Percentiles rank a stretch among this genome's conserved stretches.
Conservation (phyloP, 257 asterid species). For the Salvia miltiorrhiza region DNA sequence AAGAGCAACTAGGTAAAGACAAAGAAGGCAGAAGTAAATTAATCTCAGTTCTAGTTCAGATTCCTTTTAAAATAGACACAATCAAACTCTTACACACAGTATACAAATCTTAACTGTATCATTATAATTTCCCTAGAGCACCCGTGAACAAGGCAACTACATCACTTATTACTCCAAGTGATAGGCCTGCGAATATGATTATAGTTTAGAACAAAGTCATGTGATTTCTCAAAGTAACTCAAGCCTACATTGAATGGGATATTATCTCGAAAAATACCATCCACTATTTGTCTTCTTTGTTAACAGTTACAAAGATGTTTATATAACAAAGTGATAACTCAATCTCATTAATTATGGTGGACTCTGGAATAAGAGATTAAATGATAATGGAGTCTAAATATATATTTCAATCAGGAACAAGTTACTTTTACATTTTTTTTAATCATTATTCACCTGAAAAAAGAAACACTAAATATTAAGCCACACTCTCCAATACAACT, state of each 20-base stretch:
- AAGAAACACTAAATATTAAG: background rate
- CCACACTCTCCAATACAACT: background rate
- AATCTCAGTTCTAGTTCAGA: background rate
- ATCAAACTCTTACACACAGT: background rate
- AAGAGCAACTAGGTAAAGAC: background rate
- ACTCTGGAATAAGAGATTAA: background rate
- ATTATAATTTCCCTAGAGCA: no score
- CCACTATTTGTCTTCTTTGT: background rate
- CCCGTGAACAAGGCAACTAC: no score
- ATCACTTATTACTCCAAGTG: no score
- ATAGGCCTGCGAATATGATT: no score
- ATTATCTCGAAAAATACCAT: background rate
- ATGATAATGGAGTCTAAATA: background rate
- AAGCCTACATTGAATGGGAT: no score
- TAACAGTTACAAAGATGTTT: background rate
- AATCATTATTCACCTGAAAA: background rate
- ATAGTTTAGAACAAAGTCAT: no score
- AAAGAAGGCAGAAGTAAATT: background rate
- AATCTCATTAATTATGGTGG: background rate
- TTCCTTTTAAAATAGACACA: conserved; percentile 12
- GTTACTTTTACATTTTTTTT: background rate
- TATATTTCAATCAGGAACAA: background rate
- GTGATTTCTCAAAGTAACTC: no score
- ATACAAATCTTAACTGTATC: no score
- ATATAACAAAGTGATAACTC: background rate